Evolutionary conservation across 345 rosid species (phyloP), one percentile per base, ranked within the genome.

Genomic region (Dovyalis caffra): DNA sequence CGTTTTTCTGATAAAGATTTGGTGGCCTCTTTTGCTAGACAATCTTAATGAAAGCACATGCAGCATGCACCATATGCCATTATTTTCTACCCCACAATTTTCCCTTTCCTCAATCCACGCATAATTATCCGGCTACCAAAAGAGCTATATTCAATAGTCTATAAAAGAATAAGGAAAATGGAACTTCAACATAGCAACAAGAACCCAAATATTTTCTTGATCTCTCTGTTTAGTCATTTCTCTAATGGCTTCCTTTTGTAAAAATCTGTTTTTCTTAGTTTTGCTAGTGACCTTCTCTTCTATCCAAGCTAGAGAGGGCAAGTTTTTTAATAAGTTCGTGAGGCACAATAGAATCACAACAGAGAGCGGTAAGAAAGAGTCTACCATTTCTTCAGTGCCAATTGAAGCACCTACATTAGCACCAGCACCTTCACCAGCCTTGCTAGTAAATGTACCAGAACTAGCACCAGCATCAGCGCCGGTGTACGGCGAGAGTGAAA

Each of bases 291-390:
- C 79, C 45, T 72, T 83, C 71, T 72, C 78, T 58, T 56, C 78
- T 63, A 79, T 80, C 70, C 85, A 88, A 31, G 91, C 86, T 12
- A 89, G 92, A 76, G 87, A 86, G 71, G 86, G 90, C 77, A 83
- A 72, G 78, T 86, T 90, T 83, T 90, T 90, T 70, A 85, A 83
- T 82, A 90, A 87, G 86, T 79, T 85, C 79, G 83, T 82, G 21
- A 86, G 71, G 61, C 87, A 74, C 64, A n/a, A 66, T 35, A 78
- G 70, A 74, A 73, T 64, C 70, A 73, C 64, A 31, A 33, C 69
- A 12, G 65, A 63, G 38, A 78, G 34, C 47, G 74, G 45, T 51
- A 14, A 0, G 8, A 8, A 35, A 15, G 70, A 67, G 20, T 28
- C 29, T 77, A 35, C 76, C 20, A 21, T 26, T 3, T 3, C 71